Conservation (phyloP, 495 filamentous ascomycete genomes). For the Penicillium malachiteum region DNA sequence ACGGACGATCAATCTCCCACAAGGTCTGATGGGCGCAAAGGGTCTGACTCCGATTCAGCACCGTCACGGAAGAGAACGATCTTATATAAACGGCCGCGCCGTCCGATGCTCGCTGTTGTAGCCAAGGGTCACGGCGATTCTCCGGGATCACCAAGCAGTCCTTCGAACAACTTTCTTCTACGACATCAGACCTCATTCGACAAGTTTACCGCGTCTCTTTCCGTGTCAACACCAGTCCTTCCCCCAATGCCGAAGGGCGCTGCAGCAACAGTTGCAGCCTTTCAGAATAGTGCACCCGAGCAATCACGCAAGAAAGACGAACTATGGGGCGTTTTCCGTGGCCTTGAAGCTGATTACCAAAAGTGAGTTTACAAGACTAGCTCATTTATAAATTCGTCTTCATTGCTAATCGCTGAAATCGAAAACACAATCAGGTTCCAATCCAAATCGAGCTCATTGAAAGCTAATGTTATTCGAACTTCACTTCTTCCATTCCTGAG, state of each 20-base stretch:
- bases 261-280: constrained; percentile 27
- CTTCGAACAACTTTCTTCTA: constrained; percentile 48
- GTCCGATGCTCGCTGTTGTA: constrained; percentile 52
- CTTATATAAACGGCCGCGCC: constrained; percentile 45
- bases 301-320: constrained; percentile 69
- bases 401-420: no score
- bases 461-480: constrained; percentile 76
- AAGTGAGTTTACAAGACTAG: constrained; percentile 46
- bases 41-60: constrained; percentile 25
- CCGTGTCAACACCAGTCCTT: constrained; percentile 46
- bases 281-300: constrained; percentile 44
- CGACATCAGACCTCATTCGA: constrained; percentile 60
- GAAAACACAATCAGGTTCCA: constrained; percentile 57
- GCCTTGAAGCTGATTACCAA: constrained; percentile 77
- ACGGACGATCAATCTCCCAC: constrained; percentile 39
- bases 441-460: constrained; percentile 70
- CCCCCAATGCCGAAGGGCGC: constrained; percentile 51
- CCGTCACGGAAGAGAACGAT: constrained; percentile 40
- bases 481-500: constrained; percentile 82
- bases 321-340: constrained; percentile 82
- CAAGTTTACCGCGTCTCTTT: constrained; percentile 50
- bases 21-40: constrained; percentile 20
- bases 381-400: no score
- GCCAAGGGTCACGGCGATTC: constrained; percentile 46
- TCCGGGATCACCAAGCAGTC: constrained; percentile 43